Evolutionary conservation across 2,329 filamentous ascomycete species (phyloP).

Genomic region (Scopulariopsis brevicaulis): DNA sequence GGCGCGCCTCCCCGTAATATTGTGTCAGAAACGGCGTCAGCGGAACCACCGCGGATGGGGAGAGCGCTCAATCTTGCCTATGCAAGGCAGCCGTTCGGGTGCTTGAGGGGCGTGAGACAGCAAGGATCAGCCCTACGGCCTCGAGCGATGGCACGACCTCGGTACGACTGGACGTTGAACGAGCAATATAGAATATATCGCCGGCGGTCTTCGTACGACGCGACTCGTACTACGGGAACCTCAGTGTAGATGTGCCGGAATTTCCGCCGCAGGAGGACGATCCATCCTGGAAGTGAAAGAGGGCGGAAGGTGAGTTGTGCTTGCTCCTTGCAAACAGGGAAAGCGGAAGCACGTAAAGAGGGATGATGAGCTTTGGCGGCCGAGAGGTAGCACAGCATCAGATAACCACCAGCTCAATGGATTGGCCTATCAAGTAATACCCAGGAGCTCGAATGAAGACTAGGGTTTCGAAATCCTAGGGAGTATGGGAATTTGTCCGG

Average conservation of each 20-base stretch:
- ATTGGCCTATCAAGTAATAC: not conserved
- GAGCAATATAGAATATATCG: not conserved
- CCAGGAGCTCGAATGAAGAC: not conserved
- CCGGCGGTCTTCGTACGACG: not conserved
- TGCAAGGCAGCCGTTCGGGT: not conserved
- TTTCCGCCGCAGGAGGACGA: not conserved
- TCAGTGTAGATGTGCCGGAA: not conserved
- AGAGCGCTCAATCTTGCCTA: not conserved
- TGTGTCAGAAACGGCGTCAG: not conserved
- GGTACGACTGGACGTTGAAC: not conserved
- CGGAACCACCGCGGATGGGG: not conserved
- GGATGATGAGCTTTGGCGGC: not conserved
- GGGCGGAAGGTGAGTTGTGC: not conserved
- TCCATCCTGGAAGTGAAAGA: not conserved
- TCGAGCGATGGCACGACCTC: not conserved
- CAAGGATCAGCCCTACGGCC: not conserved
- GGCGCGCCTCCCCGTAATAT: not conserved
- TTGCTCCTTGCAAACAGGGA: not conserved
- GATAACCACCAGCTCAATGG: not conserved
- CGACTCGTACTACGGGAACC: not conserved
- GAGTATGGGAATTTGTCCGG: not conserved
- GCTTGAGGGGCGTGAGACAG: not conserved
- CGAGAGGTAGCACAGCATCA: not conserved
- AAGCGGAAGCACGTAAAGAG: not conserved
- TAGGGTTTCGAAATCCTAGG: not conserved